Conservation (phyloP, 169 alveolate genomes). For the Prorocentrum cordatum region DNA sequence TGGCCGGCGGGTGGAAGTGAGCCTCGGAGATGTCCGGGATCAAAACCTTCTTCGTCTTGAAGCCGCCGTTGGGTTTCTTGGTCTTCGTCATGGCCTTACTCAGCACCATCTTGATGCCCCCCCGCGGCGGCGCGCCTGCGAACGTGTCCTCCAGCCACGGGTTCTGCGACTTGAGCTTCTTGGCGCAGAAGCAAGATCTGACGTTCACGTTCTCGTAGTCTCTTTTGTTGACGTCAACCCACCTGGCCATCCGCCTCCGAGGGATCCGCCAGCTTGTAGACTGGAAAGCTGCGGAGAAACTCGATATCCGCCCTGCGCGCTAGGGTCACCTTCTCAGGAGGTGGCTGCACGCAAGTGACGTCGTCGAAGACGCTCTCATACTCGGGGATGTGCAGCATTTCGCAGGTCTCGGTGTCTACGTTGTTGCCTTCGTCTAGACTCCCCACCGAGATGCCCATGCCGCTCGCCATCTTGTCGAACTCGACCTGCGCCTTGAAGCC, state of each 20-base stretch:
- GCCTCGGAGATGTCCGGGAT: neutral
- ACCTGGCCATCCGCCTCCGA: neutral
- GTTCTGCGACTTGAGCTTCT: neutral
- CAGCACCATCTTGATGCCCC: neutral
- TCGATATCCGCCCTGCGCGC: too few relatives aligned
- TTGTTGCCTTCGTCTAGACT: too few relatives aligned
- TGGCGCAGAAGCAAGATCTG: neutral
- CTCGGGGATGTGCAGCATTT: too few relatives aligned
- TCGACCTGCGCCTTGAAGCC: too few relatives aligned
- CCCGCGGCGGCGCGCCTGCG: neutral
- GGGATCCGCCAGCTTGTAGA: neutral
- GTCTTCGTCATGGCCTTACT: neutral
- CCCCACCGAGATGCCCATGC: too few relatives aligned
- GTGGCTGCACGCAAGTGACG: too few relatives aligned
- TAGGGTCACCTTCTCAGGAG: too few relatives aligned
- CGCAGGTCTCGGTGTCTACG: too few relatives aligned
- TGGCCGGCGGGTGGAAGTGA: neutral
- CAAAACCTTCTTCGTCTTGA: neutral
- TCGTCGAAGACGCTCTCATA: too few relatives aligned
- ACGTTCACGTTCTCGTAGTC: neutral
- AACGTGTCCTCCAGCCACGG: neutral
- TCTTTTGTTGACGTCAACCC: neutral
- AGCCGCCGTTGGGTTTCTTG: neutral
- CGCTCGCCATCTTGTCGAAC: too few relatives aligned
- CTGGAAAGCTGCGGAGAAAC: neutral